phyloP scores from a whole-genome alignment of 305 asterid species.

The Solanum hybrid region DNA sequence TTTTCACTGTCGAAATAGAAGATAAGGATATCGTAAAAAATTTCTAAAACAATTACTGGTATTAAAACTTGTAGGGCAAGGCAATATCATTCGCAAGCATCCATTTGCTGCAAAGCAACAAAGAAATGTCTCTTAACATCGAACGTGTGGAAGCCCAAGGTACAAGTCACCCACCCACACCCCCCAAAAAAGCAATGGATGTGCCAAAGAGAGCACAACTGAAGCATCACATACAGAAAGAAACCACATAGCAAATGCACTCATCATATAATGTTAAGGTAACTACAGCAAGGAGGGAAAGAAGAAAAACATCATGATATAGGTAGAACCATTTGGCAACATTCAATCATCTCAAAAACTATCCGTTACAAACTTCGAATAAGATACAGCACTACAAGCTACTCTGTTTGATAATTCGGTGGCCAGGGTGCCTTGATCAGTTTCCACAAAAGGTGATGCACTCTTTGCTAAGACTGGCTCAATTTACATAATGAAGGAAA shows the following conservation, averaged over 20 bases:
- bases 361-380: not conserved
- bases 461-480: not conserved
- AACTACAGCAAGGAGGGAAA: not conserved
- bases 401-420: not conserved
- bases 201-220: not conserved
- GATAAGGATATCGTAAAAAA: not conserved
- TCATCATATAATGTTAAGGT: not conserved
- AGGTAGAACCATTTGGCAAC: not conserved
- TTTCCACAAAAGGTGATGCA: not conserved
- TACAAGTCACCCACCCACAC: not conserved
- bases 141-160: not conserved
- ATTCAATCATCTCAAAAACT: not conserved
- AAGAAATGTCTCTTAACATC: not conserved
- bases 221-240: not conserved
- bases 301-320: not conserved
- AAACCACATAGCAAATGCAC: not conserved
- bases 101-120: not conserved
- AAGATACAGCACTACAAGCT: not conserved
- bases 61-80: not conserved
- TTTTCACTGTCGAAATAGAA: not conserved
- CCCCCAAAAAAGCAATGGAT: not conserved
- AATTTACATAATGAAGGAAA: not conserved
- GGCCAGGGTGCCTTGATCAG: not conserved
- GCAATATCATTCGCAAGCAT: not conserved
- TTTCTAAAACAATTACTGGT: not conserved